Percentiles rank a stretch among this genome's conserved stretches.
These are phyloP conservation scores for Exophiala spinifera DNA, from an alignment of 2,329 filamentous ascomycete species.

Conservation along the genomic window DNA sequence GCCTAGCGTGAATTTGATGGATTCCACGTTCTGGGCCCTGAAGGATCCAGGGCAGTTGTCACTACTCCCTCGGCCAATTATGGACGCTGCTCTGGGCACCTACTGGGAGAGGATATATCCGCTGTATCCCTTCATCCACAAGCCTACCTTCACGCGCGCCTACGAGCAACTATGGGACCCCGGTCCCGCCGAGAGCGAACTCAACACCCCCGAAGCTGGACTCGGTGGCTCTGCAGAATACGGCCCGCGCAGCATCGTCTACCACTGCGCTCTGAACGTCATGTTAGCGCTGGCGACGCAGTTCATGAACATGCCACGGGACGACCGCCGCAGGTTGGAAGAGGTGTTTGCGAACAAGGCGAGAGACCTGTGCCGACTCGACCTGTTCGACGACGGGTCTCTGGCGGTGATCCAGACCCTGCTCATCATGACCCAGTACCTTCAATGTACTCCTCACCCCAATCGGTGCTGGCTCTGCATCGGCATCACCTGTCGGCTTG, in stretches of 20 bases:
- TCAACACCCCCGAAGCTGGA: slow-evolving; percentile 34
- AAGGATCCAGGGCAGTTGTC: background rate
- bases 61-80: slow-evolving; percentile 37
- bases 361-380: background rate
- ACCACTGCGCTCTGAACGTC: slow-evolving; percentile 43
- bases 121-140: slow-evolving; percentile 47
- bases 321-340: slow-evolving; percentile 25
- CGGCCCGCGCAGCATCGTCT: slow-evolving; percentile 38
- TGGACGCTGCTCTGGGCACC: slow-evolving; percentile 41
- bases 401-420: slow-evolving; percentile 12
- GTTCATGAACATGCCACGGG: slow-evolving; percentile 36
- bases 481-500: slow-evolving; percentile 4
- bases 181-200: slow-evolving; percentile 20
- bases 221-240: slow-evolving; percentile 35
- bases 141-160: slow-evolving; percentile 40
- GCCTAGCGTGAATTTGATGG: background rate
- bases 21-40: background rate
- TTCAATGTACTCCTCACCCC: slow-evolving; percentile 6
- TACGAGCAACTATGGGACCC: slow-evolving; percentile 42
- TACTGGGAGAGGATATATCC: slow-evolving; percentile 43
- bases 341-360: slow-evolving; percentile 4
- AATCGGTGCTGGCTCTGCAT: slow-evolving; percentile 9
- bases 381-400: slow-evolving; percentile 10
- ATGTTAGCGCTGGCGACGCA: slow-evolving; percentile 45
- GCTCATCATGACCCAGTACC: slow-evolving; percentile 10